phyloP scores from a whole-genome alignment of 371 early-diverging fungal species.

The Apophysomyces elegans region DNA sequence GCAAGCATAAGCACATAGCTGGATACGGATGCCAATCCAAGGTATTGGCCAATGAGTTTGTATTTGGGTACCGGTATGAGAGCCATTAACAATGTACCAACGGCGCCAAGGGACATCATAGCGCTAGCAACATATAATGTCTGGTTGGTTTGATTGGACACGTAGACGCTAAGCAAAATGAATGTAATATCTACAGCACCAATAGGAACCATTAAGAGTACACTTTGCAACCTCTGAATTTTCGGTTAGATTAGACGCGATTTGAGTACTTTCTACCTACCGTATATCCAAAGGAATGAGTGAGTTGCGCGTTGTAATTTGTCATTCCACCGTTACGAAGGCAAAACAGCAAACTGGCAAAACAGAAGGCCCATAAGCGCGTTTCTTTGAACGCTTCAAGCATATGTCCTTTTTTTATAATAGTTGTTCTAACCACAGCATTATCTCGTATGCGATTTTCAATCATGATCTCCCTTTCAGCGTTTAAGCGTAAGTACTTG shows the following conservation, averaged over 20 bases:
- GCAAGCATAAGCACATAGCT: conserved; percentile 37
- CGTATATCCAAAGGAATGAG: conserved; percentile 38
- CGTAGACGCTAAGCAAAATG: conserved; percentile 26
- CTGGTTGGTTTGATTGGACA: conserved; percentile 23
- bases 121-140: conserved; percentile 29
- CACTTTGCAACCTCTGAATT: conserved; percentile 34
- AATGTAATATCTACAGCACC: conserved; percentile 38
- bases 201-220: conserved; percentile 34
- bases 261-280: conserved; percentile 20
- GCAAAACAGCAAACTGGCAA: conserved; percentile 35
- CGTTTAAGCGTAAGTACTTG: conserved; percentile 27
- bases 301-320: conserved; percentile 37
- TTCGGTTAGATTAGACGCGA: neutral
- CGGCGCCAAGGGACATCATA: conserved; percentile 30
- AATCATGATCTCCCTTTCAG: conserved; percentile 42
- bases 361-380: conserved; percentile 40
- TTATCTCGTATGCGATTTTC: conserved; percentile 48
- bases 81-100: conserved; percentile 38
- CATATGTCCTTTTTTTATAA: conserved; percentile 39
- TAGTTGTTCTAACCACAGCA: conserved; percentile 40
- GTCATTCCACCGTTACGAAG: conserved; percentile 49
- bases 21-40: conserved; percentile 33
- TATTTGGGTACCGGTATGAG: conserved; percentile 30
- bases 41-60: conserved; percentile 39
- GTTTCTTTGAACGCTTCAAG: conserved; percentile 40